Evolutionary conservation across 2,329 filamentous ascomycete genomes (phyloP).

Genomic region (Colletotrichum tropicale): DNA sequence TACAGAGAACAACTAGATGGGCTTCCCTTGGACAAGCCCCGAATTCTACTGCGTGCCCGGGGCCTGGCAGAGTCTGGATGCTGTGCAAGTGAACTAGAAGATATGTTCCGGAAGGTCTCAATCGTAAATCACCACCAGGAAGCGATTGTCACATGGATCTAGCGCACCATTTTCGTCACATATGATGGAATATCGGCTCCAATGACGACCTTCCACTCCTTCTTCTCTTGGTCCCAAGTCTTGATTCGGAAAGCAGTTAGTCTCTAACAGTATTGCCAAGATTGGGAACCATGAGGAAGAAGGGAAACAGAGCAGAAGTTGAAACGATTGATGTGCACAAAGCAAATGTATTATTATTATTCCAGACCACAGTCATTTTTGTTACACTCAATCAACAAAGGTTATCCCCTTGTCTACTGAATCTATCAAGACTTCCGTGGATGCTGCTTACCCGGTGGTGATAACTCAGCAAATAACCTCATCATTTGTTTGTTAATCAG

Average conservation of each 20-base stretch:
- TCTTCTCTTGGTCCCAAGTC: background rate
- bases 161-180: background rate
- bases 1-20: background rate
- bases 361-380: background rate
- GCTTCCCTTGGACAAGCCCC: background rate
- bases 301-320: background rate
- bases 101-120: background rate
- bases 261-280: background rate
- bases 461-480: background rate
- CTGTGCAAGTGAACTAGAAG: background rate
- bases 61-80: background rate
- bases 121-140: background rate
- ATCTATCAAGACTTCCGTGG: background rate
- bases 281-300: background rate
- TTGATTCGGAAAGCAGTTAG: background rate
- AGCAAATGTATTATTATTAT: background rate
- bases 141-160: background rate
- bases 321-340: background rate
- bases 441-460: background rate
- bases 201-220: background rate
- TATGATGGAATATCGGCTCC: background rate
- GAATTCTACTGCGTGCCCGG: background rate
- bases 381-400: background rate
- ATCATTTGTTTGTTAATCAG: background rate
- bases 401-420: accelerated